Evolutionary conservation across 768 basidiomycete species (phyloP), one percentile per base, ranked within the genome.

Genomic region (Leccinum variicolor): DNA sequence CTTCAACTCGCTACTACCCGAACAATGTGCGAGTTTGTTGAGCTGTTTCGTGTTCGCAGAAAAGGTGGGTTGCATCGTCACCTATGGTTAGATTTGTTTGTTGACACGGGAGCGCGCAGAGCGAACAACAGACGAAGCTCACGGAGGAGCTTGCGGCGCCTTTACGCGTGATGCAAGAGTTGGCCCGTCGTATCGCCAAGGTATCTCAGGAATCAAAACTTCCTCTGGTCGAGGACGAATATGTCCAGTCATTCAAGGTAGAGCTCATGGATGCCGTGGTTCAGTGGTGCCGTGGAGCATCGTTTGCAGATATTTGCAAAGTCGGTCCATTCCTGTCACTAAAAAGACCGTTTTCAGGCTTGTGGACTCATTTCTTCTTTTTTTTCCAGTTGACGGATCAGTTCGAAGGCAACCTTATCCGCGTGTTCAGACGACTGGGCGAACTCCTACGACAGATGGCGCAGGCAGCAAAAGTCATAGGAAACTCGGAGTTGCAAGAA

Each of bases 21-120:
- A 98, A 65, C 93, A 98, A 56, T 92, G 89, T 66, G 95, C 96
- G 0, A 90, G 92, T 2, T 70, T 99, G n/a, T 77, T 98, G 15
- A 96, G 94, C 66, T 98, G 96, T 69, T 99, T 99, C 69, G 97
- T 99, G 33, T 98, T 98, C 73, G 83, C 87, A 4, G 97, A 99
- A 73, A 98, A 98, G 85, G 96, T 90, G 55, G 23, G 77, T 58
- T 14, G 3, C 9, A 14, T 15, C 13, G 13, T 31, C 23, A 2
- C 5, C 25, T 15, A 52, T 10, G 1, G 23, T 21, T 9, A 13
- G 49, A 23, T 21, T 0, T 52, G 3, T 55, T 54, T 31, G 39
- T 34, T 56, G 50, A 57, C 19, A 57, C 21, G 56, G 15, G 5
- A 4, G 7, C 14, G 3, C 33, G 19, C 65, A 94, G 93, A 94